Conservation (phyloP, 1,284 basidiomycete species). For the Ganoderma meredithae region DNA sequence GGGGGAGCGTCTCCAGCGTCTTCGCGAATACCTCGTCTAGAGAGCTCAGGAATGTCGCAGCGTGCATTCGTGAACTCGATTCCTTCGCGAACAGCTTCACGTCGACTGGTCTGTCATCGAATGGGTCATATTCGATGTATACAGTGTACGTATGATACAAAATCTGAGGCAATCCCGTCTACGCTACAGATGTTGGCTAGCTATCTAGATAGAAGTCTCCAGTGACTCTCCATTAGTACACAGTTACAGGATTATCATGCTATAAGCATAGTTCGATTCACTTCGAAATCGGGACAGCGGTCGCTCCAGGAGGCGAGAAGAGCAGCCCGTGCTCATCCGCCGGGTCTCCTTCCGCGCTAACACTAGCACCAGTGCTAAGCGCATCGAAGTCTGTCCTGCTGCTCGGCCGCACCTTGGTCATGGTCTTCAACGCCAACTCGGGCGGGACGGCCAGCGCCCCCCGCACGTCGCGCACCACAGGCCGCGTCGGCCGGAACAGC, state of each 20-base stretch:
- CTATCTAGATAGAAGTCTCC: not conserved
- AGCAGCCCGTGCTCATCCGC: not conserved
- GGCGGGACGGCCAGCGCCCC: not conserved
- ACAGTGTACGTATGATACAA: no score
- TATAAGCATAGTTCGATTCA: not conserved
- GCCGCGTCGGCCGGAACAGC: not conserved
- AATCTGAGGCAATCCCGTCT: no score
- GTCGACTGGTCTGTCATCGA: no score
- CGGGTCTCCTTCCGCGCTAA: not conserved
- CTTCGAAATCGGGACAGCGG: not conserved
- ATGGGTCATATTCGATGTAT: no score
- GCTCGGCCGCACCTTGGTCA: not conserved
- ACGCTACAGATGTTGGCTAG: no score
- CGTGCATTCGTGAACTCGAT: not conserved
- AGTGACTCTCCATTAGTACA: no score
- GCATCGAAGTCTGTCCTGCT: not conserved
- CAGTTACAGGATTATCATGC: not conserved
- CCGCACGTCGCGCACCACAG: not conserved
- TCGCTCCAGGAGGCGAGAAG: not conserved
- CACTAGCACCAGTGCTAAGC: not conserved
- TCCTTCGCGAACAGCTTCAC: no score
- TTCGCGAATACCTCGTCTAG: conserved; percentile 25
- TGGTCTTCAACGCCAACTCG: not conserved
- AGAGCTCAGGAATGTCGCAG: not conserved
- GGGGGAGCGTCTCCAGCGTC: conserved; percentile 71